Evolutionary conservation across 805 yeast genomes (phyloP).

Genomic region (Saturnispora sanitii): DNA sequence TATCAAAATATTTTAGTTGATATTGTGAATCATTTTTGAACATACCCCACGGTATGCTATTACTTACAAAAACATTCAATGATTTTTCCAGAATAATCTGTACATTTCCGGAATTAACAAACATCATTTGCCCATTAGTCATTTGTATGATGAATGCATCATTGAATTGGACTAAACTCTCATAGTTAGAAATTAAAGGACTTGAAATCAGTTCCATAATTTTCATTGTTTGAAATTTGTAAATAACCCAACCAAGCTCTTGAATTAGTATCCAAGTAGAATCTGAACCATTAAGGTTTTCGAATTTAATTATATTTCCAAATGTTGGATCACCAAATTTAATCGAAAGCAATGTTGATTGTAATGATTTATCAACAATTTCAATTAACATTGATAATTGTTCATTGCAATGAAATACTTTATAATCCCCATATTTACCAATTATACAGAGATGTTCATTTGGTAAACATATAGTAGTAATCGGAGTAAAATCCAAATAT

Average conservation of each 20-base stretch:
- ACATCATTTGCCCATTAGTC: constrained; percentile 17
- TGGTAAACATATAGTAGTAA: constrained; percentile 16
- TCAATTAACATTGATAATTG: constrained; percentile 2
- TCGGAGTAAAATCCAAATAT: constrained; percentile 19
- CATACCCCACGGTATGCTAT: constrained; percentile 3
- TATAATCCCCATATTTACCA: constrained; percentile 16
- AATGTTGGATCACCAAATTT: constrained; percentile 12
- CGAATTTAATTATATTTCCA: constrained; percentile 18
- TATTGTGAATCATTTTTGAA: neutral
- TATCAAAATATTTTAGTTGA: constrained; percentile 1
- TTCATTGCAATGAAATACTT: constrained; percentile 14
- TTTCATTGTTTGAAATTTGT: constrained; percentile 12
- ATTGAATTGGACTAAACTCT: constrained; percentile 10
- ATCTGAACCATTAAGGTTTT: constrained; percentile 2
- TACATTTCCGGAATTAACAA: constrained; percentile 8
- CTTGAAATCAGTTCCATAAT: constrained; percentile 17
- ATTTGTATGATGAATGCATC: constrained; percentile 16
- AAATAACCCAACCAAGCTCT: constrained; percentile 25
- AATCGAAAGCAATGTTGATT: constrained; percentile 1
- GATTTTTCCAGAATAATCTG: constrained; percentile 4
- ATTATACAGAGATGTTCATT: constrained; percentile 16
- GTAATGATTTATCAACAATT: constrained; percentile 2
- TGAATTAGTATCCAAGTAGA: constrained; percentile 20
- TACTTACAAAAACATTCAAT: constrained; percentile 9
- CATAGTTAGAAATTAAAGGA: constrained; percentile 17